Conservation (phyloP, 1,284 basidiomycete genomes). For the Porogramme epimiltina region DNA sequence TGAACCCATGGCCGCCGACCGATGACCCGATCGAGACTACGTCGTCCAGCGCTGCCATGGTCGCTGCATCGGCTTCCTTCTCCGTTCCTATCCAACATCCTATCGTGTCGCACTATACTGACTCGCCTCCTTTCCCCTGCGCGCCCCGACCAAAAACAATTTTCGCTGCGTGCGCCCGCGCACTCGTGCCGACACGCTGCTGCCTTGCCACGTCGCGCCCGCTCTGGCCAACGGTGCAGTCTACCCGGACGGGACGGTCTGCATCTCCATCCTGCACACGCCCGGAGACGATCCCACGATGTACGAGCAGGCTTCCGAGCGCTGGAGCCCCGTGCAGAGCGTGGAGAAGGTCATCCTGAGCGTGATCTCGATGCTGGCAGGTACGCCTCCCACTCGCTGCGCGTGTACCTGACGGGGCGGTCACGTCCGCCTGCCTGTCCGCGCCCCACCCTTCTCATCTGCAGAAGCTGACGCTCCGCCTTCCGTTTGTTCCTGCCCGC, state of each 20-base stretch:
- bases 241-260: slow-evolving; percentile 94
- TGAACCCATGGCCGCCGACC: too few relatives aligned
- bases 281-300: slow-evolving; percentile 93
- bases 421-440: slow-evolving; percentile 1
- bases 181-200: background rate
- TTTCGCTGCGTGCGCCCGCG: background rate
- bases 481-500: background rate
- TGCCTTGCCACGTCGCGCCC: background rate
- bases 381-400: slow-evolving; percentile 41
- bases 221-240: slow-evolving; percentile 45
- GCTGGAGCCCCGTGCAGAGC: slow-evolving; percentile 98
- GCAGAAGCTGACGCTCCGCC: background rate
- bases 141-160: background rate
- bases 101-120: background rate
- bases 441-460: background rate
- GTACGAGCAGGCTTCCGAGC: slow-evolving; percentile 93
- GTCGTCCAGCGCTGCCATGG: too few relatives aligned
- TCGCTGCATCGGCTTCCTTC: too few relatives aligned
- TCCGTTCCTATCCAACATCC: too few relatives aligned
- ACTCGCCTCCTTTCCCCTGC: background rate
- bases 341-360: slow-evolving; percentile 96
- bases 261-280: slow-evolving; percentile 97
- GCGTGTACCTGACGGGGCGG: too few relatives aligned
- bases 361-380: slow-evolving; percentile 98
- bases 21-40: too few relatives aligned